Percentiles rank a stretch among this genome's conserved stretches.
phyloP scores from a whole-genome alignment of 2,329 filamentous ascomycete genomes.

The Niveomyces coronatus region DNA sequence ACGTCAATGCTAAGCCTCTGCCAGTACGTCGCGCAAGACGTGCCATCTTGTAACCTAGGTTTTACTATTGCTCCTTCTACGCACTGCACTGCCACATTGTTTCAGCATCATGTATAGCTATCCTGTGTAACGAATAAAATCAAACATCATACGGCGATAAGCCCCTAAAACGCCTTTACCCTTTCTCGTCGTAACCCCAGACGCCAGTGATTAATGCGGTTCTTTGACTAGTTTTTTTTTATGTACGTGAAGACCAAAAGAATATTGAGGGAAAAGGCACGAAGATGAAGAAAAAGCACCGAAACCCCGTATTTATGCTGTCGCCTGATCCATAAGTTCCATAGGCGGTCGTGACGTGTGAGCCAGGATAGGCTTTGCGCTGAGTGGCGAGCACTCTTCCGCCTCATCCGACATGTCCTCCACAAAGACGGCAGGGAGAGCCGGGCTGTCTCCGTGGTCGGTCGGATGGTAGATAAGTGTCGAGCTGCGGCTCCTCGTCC shows the following conservation, averaged over 20 bases:
- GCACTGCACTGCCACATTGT: no score
- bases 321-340: constrained; percentile 47
- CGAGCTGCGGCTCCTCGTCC: constrained; percentile 47
- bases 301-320: no score
- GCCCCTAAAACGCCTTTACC: constrained; percentile 4
- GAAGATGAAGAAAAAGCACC: constrained; percentile 1
- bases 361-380: constrained; percentile 40
- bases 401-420: constrained; percentile 55
- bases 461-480: constrained; percentile 56
- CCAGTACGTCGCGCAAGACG: no score
- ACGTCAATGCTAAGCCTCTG: no score
- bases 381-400: constrained; percentile 32
- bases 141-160: no score
- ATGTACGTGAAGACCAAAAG: not conserved
- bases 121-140: no score
- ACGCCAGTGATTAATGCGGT: constrained; percentile 2
- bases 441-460: constrained; percentile 42
- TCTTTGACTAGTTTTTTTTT: constrained; percentile 2
- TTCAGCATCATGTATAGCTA: no score
- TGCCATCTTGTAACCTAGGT: no score
- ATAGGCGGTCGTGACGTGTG: constrained; percentile 55
- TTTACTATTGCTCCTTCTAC: no score
- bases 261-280: not conserved
- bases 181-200: not conserved
- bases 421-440: constrained; percentile 54